Conservation (phyloP, 169 alveolate genomes). For the Cystoisospora suis region DNA sequence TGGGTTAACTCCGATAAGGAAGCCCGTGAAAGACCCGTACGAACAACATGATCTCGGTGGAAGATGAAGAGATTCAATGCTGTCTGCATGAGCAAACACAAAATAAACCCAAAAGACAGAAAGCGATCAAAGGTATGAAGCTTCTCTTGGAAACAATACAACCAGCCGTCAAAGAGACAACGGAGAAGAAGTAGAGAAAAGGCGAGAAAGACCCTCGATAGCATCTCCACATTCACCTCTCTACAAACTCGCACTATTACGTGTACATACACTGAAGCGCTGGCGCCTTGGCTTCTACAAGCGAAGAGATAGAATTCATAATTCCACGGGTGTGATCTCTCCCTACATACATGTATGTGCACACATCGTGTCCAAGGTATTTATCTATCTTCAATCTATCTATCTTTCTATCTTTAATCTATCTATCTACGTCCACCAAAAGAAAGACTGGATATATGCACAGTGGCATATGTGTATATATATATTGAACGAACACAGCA, state of each 20-base stretch:
- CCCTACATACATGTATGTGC: neutral
- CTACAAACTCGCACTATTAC: neutral
- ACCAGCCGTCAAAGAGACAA: no score
- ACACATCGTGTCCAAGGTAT: neutral
- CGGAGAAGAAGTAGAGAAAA: no score
- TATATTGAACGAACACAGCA: neutral
- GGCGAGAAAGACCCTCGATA: neutral
- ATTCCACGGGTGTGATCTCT: neutral
- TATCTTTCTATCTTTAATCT: no score
- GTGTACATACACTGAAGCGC: neutral
- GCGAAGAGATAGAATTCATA: neutral
- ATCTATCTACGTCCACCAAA: neutral
- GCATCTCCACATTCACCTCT: neutral
- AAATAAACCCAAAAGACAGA: neutral
- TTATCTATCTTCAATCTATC: no score
- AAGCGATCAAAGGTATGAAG: no score
- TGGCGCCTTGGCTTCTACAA: neutral
- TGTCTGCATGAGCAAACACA: slow-evolving; percentile 3
- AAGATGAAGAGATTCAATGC: slow-evolving; percentile 48
- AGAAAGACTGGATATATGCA: neutral
- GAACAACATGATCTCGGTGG: slow-evolving; percentile 42
- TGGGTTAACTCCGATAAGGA: slow-evolving; percentile 50
- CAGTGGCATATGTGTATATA: neutral
- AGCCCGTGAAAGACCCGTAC: slow-evolving; percentile 35
- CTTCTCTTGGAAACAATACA: no score